Base-by-base conservation (phyloP, 192 early-diverging fungal genomes). In the Coemansia sp. region DNA sequence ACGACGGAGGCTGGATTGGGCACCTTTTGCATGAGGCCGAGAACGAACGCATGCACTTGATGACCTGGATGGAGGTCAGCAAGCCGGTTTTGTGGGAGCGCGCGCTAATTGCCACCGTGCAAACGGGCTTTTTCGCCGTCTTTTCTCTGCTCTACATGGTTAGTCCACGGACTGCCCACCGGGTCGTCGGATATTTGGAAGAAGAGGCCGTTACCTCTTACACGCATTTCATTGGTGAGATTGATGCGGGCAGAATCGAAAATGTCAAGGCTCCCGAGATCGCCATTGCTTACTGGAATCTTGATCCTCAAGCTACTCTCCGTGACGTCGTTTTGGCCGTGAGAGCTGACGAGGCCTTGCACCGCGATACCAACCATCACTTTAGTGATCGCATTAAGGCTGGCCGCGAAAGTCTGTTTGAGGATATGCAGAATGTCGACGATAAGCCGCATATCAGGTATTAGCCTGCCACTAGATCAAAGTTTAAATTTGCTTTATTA, bases 161-260 rank as follows among this genome's bases (percentile, higher is more conserved):
- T 39, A 87, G 83, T 10, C 92, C 92, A 15, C 79, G 76, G 21
- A 88, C 84, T 3, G 89, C 88, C 12, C 94, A 97, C 75, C 84
- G 92, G 40, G 86, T 97, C 18, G 84, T 86, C 11, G 94, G 94
- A 0, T 97, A 97, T 53, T 80, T 97, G 26, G 94, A 97, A 71
- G 95, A 97, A 77, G 86, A 89, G 60, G 95, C 95, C 0, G 88
- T 94, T 10, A 81, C 91, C 18, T 91, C 91, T 3, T 97, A 97
- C 72, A 92, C 90, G 7, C 84, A 88, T 60, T 88, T 91, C 69
- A 63, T 97, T 37, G 81, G 84, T 20, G 88, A 90, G 60, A 94
- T 97, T 40, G 92, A 94, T 28, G 70, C 64, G 38, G 91, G 91
- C 1, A 58, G 81, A 2, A 80, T 88, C 26, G 71, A 82, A 18